Evolutionary conservation across 345 rosid species (phyloP), one percentile per base, ranked within the genome.

Genomic region (Bretschneidera sinensis): DNA sequence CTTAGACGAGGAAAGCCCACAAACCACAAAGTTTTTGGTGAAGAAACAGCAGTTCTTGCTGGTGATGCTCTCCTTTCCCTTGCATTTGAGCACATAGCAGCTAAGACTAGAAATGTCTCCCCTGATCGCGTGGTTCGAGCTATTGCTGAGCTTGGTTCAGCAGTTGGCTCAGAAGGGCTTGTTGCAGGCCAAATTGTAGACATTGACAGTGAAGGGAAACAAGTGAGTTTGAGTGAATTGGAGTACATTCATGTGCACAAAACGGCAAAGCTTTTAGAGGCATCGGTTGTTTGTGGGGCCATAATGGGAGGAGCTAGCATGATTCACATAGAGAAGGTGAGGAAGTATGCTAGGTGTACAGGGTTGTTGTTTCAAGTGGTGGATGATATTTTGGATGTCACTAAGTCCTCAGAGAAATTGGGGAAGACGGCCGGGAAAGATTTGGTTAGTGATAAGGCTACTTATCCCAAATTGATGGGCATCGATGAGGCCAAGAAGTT

Each of bases 1-100:
- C 61, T 85, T n/a, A 66, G 86, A 0, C 78, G 89, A 6, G 89
- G 91, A 3, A 76, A 71, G 72, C 95, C 85, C 8, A 76, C 91
- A 0, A 85, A 63, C 54, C 87, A 88, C 67, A 78, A 66, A 58
- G 78, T 64, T 6, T 88, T 64, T 9, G 87, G 87, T 0, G 89
- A 85, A 51, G 82, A 71, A 31, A 79, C 77, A 0, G 89, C 96
- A 0, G 65, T 88, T 60, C 83, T 88, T 11, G 82, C 89, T 0
- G 85, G 91, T 0, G 89, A 87, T 7, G 91, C 96, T 4, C 79
- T 81, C 45, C 78, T 86, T 17, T 60, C 81, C 18, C 72, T 79
- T 15, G 83, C 89, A n/a, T 81, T 86, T 0, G 79, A 83, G 62
- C 89, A 86, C 39, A 45, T 79, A 7, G 84, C 86, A 1, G 56